Base-by-base conservation (phyloP, 805 yeast species). In the Wickerhamiella sergipiensis region DNA sequence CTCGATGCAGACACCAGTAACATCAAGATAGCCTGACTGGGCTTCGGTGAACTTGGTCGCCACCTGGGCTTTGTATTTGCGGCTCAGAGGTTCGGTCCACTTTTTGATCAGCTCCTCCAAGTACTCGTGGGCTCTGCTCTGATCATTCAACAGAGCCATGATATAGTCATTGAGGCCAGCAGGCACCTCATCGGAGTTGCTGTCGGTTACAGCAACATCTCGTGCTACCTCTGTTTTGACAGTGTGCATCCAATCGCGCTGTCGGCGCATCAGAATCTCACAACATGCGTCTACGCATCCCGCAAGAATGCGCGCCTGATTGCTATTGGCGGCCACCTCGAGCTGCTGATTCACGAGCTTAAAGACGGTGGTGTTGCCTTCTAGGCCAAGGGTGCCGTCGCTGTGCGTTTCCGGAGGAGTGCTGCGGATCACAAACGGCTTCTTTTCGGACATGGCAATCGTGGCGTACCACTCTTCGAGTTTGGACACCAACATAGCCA, bases 261-360 rank as follows among this genome's bases (percentile, higher is more conserved):
- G 87, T 55, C 95, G 71, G 49, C 72, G 65, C 47, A 75, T 69
- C 54, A 86, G 71, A 47, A 84, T 70, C 6, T 68, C 70, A 31
- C 83, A 76, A 71, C 88, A 84, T 53, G 81, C 79, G 49, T 76
- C 80, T 15, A 87, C 77, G 12, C 86, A 92, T 22, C 90, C 92
- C 12, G 81, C 80, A 33, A 87, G 70, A 24, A 87, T 83, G 55
- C 81, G 76, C 6, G 88, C 86, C 64, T 85, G 88, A 3, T 86
- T 85, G 2, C 90, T 79, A 31, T 83, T 89, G 0, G 88, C 85
- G 0, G 95, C 92, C 6, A 84, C 89, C 54, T 84, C 94, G 15
- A 86, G 81, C 64, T 88, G 95, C 61, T 87, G 95, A n/a, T 82
- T 80, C 52, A 87, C 78, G 81, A 87, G 83, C 54, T 84, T 79